These are phyloP conservation scores for Colletotrichum sp. DNA, from an alignment of 2,329 filamentous ascomycete genomes.

Conservation along the genomic window DNA sequence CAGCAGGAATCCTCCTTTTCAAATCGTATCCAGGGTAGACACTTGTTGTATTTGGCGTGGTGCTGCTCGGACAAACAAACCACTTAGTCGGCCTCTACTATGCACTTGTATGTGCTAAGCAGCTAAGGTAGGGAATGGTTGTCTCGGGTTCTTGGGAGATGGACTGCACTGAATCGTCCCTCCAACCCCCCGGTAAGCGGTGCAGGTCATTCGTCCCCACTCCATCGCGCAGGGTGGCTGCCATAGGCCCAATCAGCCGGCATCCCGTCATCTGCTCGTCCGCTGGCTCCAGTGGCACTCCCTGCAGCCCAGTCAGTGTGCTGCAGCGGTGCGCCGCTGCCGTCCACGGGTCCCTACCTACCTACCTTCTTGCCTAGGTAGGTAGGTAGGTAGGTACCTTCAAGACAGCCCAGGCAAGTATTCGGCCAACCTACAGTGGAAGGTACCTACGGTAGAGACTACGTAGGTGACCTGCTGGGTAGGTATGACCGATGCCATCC, in stretches of 20 bases:
- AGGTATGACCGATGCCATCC: not conserved
- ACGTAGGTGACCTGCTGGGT: not conserved
- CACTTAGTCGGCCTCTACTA: not conserved
- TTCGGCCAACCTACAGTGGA: not conserved
- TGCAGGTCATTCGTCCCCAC: constrained; percentile 16
- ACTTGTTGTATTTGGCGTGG: not conserved
- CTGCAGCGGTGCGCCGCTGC: not conserved
- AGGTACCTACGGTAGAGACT: not conserved
- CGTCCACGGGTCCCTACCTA: constrained; percentile 11
- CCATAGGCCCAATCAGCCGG: constrained; percentile 3
- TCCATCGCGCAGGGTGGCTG: not conserved
- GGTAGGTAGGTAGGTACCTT: not conserved
- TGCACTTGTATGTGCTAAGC: not conserved
- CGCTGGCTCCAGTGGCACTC: not conserved
- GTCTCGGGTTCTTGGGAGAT: not conserved
- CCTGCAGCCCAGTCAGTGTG: constrained; percentile 9
- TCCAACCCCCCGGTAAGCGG: constrained; percentile 4
- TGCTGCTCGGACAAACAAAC: not conserved
- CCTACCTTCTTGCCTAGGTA: not conserved
- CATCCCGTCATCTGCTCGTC: constrained; percentile 10
- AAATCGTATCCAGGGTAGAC: not conserved
- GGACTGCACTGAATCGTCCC: not conserved
- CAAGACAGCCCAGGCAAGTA: not conserved
- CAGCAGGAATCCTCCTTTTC: not conserved
- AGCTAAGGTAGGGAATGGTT: not conserved